Evolutionary conservation across 495 filamentous ascomycete genomes (phyloP).

Genomic region (Aspergillus nanangensis): DNA sequence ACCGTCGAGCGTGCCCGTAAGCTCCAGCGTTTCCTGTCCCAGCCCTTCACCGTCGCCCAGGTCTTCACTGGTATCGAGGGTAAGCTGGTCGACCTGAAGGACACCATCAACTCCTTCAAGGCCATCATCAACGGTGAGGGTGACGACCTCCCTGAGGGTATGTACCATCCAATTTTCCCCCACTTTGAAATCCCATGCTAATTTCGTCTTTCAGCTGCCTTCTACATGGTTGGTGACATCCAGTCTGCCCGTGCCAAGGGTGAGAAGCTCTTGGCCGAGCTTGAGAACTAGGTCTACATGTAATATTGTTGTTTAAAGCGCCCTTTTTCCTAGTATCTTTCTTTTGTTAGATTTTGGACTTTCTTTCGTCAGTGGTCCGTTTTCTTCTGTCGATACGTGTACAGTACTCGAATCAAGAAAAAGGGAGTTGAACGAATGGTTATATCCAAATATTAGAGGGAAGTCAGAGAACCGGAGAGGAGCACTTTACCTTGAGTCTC

Average conservation of each 20-base stretch:
- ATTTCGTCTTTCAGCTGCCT: constrained; percentile 52
- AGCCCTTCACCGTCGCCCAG: constrained; percentile 98
- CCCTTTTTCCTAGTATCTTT: constrained; percentile 25
- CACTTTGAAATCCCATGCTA: constrained; percentile 1
- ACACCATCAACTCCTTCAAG: constrained; percentile 97
- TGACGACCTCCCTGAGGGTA: constrained; percentile 91
- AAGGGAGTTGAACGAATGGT: constrained; percentile 31
- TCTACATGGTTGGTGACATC: constrained; percentile 98
- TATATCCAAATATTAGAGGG: constrained; percentile 3
- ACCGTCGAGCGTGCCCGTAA: constrained; percentile 99
- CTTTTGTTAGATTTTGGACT: constrained; percentile 30
- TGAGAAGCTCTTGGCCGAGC: constrained; percentile 97
- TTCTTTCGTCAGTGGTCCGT: constrained; percentile 29
- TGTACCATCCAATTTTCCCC: constrained; percentile 6
- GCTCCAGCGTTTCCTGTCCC: constrained; percentile 97
- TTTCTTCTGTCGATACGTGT: constrained; percentile 43
- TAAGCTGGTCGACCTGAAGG: constrained; percentile 94
- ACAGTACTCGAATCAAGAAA: constrained; percentile 44
- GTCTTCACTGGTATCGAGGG: constrained; percentile 99
- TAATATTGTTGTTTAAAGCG: constrained; percentile 37
- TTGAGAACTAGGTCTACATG: constrained; percentile 68
- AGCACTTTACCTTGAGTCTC: constrained; percentile 8
- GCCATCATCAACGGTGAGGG: constrained; percentile 91
- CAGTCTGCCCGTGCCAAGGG: constrained; percentile 92
- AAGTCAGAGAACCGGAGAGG: constrained; percentile 14